Evolutionary conservation across 2,329 filamentous ascomycete species (phyloP).

Genomic region (Thermothelomyces thermophilus): DNA sequence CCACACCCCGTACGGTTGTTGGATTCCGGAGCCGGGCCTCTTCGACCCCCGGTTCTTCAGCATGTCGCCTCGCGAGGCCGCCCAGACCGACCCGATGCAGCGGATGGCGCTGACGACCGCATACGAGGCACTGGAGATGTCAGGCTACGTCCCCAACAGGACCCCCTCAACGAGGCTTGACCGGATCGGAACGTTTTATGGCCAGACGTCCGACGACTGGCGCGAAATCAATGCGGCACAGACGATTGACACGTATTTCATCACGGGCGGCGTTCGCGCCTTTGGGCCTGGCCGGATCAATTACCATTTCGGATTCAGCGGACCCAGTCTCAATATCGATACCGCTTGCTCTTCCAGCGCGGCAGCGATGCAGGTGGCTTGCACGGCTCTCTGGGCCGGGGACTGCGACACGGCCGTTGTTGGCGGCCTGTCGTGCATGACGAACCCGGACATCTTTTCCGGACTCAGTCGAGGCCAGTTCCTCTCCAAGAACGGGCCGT

Average conservation of each 20-base stretch:
- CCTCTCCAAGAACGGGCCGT: slow-evolving; percentile 67
- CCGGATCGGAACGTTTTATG: slow-evolving; percentile 66
- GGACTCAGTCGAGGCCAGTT: slow-evolving; percentile 72
- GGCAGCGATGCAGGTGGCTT: slow-evolving; percentile 64
- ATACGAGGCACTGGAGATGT: slow-evolving; percentile 77
- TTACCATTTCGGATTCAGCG: slow-evolving; percentile 71
- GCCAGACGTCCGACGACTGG: slow-evolving; percentile 70
- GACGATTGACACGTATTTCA: slow-evolving; percentile 55
- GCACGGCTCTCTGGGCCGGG: slow-evolving; percentile 64
- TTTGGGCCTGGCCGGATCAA: slow-evolving; percentile 55
- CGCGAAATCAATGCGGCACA: slow-evolving; percentile 67
- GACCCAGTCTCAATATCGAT: slow-evolving; percentile 65
- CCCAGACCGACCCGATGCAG: slow-evolving; percentile 76
- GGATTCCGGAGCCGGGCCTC: slow-evolving; percentile 64
- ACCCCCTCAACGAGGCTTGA: slow-evolving; percentile 61
- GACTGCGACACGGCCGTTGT: slow-evolving; percentile 78
- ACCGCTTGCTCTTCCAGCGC: slow-evolving; percentile 74
- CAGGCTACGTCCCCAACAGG: slow-evolving; percentile 67
- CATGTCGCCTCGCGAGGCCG: slow-evolving; percentile 75
- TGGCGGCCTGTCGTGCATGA: slow-evolving; percentile 71
- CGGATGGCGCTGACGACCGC: slow-evolving; percentile 68
- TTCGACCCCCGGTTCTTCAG: slow-evolving; percentile 85
- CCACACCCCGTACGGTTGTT: slow-evolving; percentile 70
- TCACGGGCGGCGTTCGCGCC: slow-evolving; percentile 38
- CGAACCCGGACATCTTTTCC: slow-evolving; percentile 73